A percentile compares a stretch with the other conserved stretches of the same genome.
These are phyloP conservation scores for Globisporangium iwayamae DNA, from an alignment of 352 stramenopile genomes.

Conservation along the genomic window DNA sequence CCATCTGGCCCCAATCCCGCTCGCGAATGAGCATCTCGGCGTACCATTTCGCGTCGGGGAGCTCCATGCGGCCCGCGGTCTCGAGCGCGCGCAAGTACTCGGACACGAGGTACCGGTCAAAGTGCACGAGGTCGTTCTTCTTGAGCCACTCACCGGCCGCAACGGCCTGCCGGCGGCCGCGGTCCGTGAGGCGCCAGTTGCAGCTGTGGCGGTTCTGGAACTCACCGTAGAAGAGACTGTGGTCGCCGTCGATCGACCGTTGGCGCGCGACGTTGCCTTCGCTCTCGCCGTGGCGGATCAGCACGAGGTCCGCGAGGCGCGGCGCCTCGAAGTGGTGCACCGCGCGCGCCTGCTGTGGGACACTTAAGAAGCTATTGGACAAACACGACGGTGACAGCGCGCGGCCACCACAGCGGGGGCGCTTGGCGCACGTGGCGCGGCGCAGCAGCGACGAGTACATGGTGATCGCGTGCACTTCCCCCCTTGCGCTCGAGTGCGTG, in stretches of 20 bases:
- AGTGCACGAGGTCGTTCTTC: constrained; percentile 72
- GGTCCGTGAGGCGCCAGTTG: constrained; percentile 86
- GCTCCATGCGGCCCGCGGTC: constrained; percentile 72
- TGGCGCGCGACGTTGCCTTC: constrained; percentile 87
- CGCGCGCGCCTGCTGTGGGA: neutral
- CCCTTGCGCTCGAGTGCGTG: constrained; percentile 6
- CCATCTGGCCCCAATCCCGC: constrained; percentile 87
- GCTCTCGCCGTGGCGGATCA: constrained; percentile 88
- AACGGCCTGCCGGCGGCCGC: constrained; percentile 62
- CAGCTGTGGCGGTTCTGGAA: constrained; percentile 88
- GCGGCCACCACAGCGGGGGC: constrained; percentile 3
- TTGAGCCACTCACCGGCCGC: constrained; percentile 80
- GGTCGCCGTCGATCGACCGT: constrained; percentile 75
- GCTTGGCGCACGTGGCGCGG: constrained; percentile 9
- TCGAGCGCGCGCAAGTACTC: constrained; percentile 87
- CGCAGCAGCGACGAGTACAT: constrained; percentile 23
- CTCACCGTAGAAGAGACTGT: constrained; percentile 84
- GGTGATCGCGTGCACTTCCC: neutral
- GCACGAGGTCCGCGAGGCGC: constrained; percentile 73
- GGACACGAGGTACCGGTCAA: constrained; percentile 84
- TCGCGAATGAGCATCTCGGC: constrained; percentile 87
- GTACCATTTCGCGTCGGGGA: constrained; percentile 79
- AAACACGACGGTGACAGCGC: constrained; percentile 10
- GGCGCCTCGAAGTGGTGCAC: constrained; percentile 34
- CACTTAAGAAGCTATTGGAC: neutral